Evolutionary conservation across 139 green algal species (phyloP), one percentile per base, ranked within the genome.

Genomic region (Micractinium conductrix): DNA sequence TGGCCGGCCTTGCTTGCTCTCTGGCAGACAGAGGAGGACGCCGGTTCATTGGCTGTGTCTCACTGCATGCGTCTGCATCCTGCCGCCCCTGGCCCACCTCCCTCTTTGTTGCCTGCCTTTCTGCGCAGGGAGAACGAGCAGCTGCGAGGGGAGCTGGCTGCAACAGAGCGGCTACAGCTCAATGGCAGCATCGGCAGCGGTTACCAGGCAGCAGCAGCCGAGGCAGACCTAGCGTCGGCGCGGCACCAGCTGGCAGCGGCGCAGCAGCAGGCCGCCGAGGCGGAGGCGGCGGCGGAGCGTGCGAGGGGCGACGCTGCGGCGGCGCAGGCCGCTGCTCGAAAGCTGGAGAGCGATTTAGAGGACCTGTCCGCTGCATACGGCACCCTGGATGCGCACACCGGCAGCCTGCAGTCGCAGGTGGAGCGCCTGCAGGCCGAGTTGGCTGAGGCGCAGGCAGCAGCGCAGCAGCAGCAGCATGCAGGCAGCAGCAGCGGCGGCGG

Each of bases 351-450:
- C 28, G 93, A 97, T 60, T 60, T 97, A 65, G 75, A 81, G 37
- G 91, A 88, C 42, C 89, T 98, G 9, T 92, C 88, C 24, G 73
- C 60, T 2, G 95, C 94, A 7, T 98, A 98, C 86, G 95, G 95
- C 84, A 86, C 85, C 33, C 81, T 98, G 44, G 95, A 98, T 75
- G 73, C 76, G 6, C 93, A 96, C 55, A 84, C 86, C n/a, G 88
- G 81, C 35, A 71, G 68, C 3, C 42, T 95, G 40, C 92, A 95
- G 79, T 40, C 93, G n/a, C 92, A 95, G 78, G 30, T 83, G 33
- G 78, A 74, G 33, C 28, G 35, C 62, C 76, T 82, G 62, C 62
- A 75, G 21, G 4, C 5, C 12, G 62, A 83, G 26, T 19, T 74
- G 62, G 78, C 62, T 5, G 62, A 28, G 7, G 45, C 73, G 17